phyloP scores from a whole-genome alignment of 768 basidiomycete species.

The Mycena capillaripes region DNA sequence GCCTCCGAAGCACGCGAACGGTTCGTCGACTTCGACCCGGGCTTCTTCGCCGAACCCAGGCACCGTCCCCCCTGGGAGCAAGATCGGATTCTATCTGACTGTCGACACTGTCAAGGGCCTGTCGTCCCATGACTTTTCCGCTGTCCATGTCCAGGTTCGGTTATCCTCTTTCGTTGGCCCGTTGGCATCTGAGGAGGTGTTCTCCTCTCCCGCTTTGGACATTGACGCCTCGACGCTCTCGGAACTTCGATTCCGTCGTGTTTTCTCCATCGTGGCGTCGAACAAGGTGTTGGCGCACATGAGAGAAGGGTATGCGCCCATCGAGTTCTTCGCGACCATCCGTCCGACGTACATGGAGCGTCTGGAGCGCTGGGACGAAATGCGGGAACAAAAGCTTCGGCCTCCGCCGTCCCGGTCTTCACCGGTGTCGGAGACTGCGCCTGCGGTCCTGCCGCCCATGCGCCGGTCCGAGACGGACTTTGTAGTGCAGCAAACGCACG shows the following conservation, averaged over 20 bases:
- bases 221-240: constrained; percentile 79
- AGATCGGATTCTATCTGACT: constrained; percentile 86
- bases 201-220: constrained; percentile 81
- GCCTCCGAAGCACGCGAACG: constrained; percentile 69
- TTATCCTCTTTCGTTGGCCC: constrained; percentile 89
- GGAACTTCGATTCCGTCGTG: constrained; percentile 87
- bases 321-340: constrained; percentile 92
- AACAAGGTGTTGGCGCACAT: constrained; percentile 81
- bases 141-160: constrained; percentile 89
- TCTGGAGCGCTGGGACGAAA: constrained; percentile 94
- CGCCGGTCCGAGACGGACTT: constrained; percentile 95
- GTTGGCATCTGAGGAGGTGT: constrained; percentile 83
- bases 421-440: constrained; percentile 54
- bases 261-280: constrained; percentile 83
- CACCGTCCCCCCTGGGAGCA: constrained; percentile 79
- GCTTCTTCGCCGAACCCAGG: constrained; percentile 82
- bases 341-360: constrained; percentile 89
- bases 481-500: constrained; percentile 87
- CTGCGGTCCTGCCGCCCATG: constrained; percentile 75
- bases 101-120: constrained; percentile 92
- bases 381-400: constrained; percentile 80
- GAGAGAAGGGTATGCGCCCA: constrained; percentile 81
- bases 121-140: constrained; percentile 90
- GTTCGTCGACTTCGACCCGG: constrained; percentile 78
- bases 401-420: constrained; percentile 52